Evolutionary conservation across 1,139 yeast genomes (phyloP).

Genomic region (Taphrina betulina): DNA sequence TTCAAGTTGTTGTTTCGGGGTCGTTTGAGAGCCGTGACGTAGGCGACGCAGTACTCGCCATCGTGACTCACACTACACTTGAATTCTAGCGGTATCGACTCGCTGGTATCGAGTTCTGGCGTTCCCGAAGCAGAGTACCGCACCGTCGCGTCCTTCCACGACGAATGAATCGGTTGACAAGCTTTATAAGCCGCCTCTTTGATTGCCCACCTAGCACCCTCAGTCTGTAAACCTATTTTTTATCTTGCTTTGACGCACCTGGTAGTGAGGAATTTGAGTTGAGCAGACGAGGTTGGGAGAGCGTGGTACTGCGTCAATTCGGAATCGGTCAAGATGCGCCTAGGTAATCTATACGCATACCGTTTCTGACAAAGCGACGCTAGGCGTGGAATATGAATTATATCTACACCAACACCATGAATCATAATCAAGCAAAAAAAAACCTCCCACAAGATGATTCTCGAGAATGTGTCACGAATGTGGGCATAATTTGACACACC

Average conservation of each 20-base stretch:
- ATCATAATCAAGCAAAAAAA: background rate
- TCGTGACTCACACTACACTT: constrained; percentile 25
- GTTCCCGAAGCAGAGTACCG: constrained; percentile 6
- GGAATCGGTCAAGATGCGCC: constrained; percentile 23
- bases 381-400: constrained; percentile 23
- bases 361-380: constrained; percentile 1
- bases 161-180: constrained; percentile 15
- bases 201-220: constrained; percentile 17
- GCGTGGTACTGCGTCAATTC: constrained; percentile 1
- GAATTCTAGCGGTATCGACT: constrained; percentile 13
- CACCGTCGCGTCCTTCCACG: constrained; percentile 22
- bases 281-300: background rate
- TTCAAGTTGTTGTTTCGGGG: background rate
- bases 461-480: too few species aligned
- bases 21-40: constrained; percentile 9
- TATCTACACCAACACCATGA: constrained; percentile 24
- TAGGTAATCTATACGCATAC: background rate
- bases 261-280: constrained; percentile 9
- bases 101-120: background rate
- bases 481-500: too few species aligned
- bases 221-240: background rate
- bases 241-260: constrained; percentile 1
- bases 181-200: constrained; percentile 32
- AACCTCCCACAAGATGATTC: background rate
- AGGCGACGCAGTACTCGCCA: constrained; percentile 29